Evolutionary conservation across 148 eudicot genomes (phyloP).

Genomic region (Oxyria digyna): DNA sequence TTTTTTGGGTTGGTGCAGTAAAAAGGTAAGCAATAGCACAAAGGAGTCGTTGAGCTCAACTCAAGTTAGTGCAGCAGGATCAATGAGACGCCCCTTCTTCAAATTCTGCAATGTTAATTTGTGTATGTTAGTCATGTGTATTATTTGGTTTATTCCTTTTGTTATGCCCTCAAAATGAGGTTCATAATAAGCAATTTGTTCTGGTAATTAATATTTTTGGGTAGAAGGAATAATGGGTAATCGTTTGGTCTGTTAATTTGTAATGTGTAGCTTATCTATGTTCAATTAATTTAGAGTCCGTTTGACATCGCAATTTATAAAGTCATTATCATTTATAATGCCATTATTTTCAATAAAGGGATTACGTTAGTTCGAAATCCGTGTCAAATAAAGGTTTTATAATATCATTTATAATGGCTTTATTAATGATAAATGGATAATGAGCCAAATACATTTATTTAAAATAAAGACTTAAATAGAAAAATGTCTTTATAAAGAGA

Average conservation of each 20-base stretch:
- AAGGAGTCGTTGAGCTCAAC: conserved; percentile 37
- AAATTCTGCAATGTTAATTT: not conserved
- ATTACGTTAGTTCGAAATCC: too few relatives aligned
- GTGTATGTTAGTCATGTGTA: not conserved
- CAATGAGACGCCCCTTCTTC: not conserved
- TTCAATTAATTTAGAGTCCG: not conserved
- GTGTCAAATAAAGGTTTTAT: too few relatives aligned
- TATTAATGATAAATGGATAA: too few relatives aligned
- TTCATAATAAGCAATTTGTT: not conserved
- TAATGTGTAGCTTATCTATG: not conserved
- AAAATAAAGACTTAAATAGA: too few relatives aligned
- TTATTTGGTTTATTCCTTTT: not conserved
- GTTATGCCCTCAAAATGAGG: not conserved
- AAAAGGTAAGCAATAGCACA: conserved; percentile 36
- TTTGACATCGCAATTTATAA: too few relatives aligned
- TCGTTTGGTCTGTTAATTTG: not conserved
- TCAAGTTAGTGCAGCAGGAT: conserved; percentile 21
- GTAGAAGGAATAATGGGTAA: not conserved
- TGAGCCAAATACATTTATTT: too few relatives aligned
- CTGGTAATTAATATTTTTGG: not conserved
- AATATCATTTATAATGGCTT: too few relatives aligned
- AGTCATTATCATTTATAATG: too few relatives aligned
- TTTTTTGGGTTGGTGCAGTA: conserved; percentile 34
- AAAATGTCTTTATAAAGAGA: too few relatives aligned
- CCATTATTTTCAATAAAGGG: too few relatives aligned